phyloP scores from a whole-genome alignment of 352 stramenopile genomes.

The Pythium rhizo-oryzae region DNA sequence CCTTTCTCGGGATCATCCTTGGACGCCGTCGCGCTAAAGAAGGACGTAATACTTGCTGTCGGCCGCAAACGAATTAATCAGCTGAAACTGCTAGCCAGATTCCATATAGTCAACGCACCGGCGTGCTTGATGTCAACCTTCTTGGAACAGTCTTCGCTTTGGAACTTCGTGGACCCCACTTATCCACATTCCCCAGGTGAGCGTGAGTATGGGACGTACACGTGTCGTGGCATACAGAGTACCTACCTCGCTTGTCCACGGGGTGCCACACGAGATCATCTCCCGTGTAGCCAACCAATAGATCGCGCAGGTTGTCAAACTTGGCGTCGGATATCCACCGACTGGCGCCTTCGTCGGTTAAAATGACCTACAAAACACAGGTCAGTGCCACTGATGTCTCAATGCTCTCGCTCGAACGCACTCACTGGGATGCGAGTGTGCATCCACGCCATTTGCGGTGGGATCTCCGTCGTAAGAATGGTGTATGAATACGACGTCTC shows the following conservation, averaged over 20 bases:
- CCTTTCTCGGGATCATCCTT: neutral
- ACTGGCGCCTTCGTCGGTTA: slow-evolving; percentile 58
- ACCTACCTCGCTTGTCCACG: slow-evolving; percentile 70
- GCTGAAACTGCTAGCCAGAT: neutral
- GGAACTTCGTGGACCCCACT: slow-evolving; percentile 80
- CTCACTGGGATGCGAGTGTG: slow-evolving; percentile 86
- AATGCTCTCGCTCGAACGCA: neutral
- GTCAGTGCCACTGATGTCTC: neutral
- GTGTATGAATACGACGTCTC: slow-evolving; percentile 82
- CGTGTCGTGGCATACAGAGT: neutral
- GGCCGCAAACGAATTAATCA: neutral
- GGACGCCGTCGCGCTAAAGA: slow-evolving; percentile 38
- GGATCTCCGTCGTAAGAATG: slow-evolving; percentile 82
- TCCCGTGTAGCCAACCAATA: slow-evolving; percentile 53
- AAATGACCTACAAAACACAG: slow-evolving; percentile 56
- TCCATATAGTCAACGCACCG: slow-evolving; percentile 30
- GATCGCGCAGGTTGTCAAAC: slow-evolving; percentile 56
- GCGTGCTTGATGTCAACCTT: slow-evolving; percentile 79
- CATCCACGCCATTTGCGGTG: slow-evolving; percentile 75
- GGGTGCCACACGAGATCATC: slow-evolving; percentile 74
- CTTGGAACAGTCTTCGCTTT: slow-evolving; percentile 72
- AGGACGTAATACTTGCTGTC: slow-evolving; percentile 69
- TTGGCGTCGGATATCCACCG: slow-evolving; percentile 68
- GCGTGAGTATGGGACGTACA: neutral
- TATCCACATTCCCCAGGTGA: neutral